Evolutionary conservation across 2,329 filamentous ascomycete species (phyloP).

Genomic region (Neofusicoccum umdonicola): DNA sequence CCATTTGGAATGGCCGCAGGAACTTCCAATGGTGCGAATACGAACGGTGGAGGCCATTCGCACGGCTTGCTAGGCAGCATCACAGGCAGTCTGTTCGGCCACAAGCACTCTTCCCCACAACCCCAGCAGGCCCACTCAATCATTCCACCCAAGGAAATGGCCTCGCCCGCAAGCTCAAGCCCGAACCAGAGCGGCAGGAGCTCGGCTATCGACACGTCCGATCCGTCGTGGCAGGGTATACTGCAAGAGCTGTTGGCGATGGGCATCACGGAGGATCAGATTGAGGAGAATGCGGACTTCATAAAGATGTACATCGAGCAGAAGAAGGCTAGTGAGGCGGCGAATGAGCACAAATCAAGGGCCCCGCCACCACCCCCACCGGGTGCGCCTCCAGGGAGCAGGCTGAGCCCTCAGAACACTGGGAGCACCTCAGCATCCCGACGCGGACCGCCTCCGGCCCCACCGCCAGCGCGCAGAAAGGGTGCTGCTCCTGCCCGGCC

Average conservation of each 20-base stretch:
- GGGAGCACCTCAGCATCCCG: slow-evolving; percentile 55
- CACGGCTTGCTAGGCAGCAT: slow-evolving; percentile 46
- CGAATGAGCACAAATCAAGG: slow-evolving; percentile 49
- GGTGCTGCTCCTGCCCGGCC: slow-evolving; percentile 37
- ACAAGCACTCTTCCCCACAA: slow-evolving; percentile 47
- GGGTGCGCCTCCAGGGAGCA: slow-evolving; percentile 39
- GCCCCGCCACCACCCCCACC: slow-evolving; percentile 65
- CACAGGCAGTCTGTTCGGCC: slow-evolving; percentile 48
- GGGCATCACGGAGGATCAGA: slow-evolving; percentile 68
- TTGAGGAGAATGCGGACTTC: slow-evolving; percentile 65
- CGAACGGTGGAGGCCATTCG: slow-evolving; percentile 27
- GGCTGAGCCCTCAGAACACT: slow-evolving; percentile 61
- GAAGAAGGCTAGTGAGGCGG: slow-evolving; percentile 53
- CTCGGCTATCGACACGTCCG: slow-evolving; percentile 58
- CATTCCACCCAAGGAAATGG: slow-evolving; percentile 46
- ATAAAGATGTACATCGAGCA: slow-evolving; percentile 67
- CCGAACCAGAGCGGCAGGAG: slow-evolving; percentile 32
- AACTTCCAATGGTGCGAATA: slow-evolving; percentile 24
- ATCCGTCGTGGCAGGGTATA: slow-evolving; percentile 61
- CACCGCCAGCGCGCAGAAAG: slow-evolving; percentile 50
- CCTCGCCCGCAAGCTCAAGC: slow-evolving; percentile 35
- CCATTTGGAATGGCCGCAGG: slow-evolving; percentile 60
- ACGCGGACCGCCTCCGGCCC: slow-evolving; percentile 61
- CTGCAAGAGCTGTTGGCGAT: slow-evolving; percentile 61
- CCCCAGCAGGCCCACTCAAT: slow-evolving; percentile 45